Conservation (phyloP, 805 yeast genomes). For the Sungouiella thailandica region DNA sequence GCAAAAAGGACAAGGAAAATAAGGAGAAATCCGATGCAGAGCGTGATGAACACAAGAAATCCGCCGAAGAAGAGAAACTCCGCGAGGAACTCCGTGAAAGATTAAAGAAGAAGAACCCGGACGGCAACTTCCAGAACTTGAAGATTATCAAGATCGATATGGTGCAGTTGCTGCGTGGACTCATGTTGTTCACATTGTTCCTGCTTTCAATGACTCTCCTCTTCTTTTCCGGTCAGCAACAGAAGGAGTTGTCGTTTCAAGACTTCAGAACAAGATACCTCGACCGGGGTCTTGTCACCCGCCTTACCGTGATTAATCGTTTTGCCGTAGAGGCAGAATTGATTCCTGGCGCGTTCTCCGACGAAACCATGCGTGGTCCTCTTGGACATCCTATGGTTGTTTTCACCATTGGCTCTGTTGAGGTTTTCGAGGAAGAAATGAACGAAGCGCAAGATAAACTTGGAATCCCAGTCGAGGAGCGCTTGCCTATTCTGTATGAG, state of each 20-base stretch:
- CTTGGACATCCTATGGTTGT: slow-evolving; percentile 45
- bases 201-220: slow-evolving; percentile 12
- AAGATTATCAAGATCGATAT: slow-evolving; percentile 23
- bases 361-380: slow-evolving; percentile 34
- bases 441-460: slow-evolving; percentile 65
- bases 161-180: slow-evolving; percentile 8
- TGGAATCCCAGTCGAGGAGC: slow-evolving; percentile 60
- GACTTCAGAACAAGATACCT: slow-evolving; percentile 79
- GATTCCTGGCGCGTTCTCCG: slow-evolving; percentile 39
- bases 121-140: slow-evolving; percentile 24
- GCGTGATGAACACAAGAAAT: slow-evolving; percentile 6
- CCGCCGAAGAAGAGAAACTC: slow-evolving; percentile 27
- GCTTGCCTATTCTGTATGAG: slow-evolving; percentile 73
- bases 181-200: slow-evolving; percentile 14
- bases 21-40: slow-evolving; percentile 4
- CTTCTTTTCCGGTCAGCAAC: slow-evolving; percentile 12
- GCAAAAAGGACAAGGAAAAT: not conserved
- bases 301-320: slow-evolving; percentile 68
- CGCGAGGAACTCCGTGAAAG: slow-evolving; percentile 31
- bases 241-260: slow-evolving; percentile 54
- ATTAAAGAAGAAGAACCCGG: slow-evolving; percentile 25
- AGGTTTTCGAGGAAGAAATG: slow-evolving; percentile 78
- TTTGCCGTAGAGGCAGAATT: slow-evolving; percentile 67
- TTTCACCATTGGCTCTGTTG: slow-evolving; percentile 86
- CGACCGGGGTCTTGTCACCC: slow-evolving; percentile 73